Conservation (phyloP, 2,329 filamentous ascomycete species). For the Cladophialophora carrionii region DNA sequence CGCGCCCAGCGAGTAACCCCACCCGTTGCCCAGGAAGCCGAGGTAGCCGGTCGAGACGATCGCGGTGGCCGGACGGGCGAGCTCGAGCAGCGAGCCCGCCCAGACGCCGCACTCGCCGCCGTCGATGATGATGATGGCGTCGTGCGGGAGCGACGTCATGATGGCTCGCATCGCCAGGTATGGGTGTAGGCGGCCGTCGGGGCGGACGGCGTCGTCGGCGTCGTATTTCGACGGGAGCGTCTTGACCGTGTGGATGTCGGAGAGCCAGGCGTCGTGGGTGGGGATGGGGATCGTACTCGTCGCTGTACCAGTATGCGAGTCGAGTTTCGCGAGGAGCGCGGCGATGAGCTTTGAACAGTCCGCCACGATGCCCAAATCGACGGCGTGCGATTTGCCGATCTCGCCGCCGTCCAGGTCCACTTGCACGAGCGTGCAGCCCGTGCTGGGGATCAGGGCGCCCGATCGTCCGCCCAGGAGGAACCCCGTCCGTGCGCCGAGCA, state of each 20-base stretch:
- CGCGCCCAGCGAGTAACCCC: slow-evolving; percentile 51
- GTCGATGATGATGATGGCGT: slow-evolving; percentile 48
- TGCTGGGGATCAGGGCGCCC: slow-evolving; percentile 46
- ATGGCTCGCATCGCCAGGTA: slow-evolving; percentile 49
- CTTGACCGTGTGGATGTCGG: slow-evolving; percentile 30
- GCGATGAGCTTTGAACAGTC: slow-evolving; percentile 45
- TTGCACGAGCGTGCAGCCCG: slow-evolving; percentile 47
- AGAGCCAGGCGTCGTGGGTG: slow-evolving; percentile 27
- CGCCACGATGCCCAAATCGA: slow-evolving; percentile 50
- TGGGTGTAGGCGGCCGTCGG: slow-evolving; percentile 46
- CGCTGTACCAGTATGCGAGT: slow-evolving; percentile 9
- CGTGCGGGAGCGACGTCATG: slow-evolving; percentile 44
- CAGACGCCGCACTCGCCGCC: slow-evolving; percentile 48
- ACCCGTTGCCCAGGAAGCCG: slow-evolving; percentile 54
- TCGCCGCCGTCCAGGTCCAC: slow-evolving; percentile 51
- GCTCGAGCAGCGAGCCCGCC: slow-evolving; percentile 40
- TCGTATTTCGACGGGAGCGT: slow-evolving; percentile 36
- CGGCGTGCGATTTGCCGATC: slow-evolving; percentile 48
- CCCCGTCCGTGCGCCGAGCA: slow-evolving; percentile 50
- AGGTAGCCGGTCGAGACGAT: slow-evolving; percentile 45
- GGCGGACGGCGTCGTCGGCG: slow-evolving; percentile 39
- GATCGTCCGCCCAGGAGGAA: slow-evolving; percentile 47
- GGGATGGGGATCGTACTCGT: slow-evolving; percentile 19
- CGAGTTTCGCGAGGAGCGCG: slow-evolving; percentile 37
- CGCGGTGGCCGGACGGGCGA: slow-evolving; percentile 33